Base-by-base conservation (phyloP, 2,329 filamentous ascomycete genomes). In the Exophiala calicioides region DNA sequence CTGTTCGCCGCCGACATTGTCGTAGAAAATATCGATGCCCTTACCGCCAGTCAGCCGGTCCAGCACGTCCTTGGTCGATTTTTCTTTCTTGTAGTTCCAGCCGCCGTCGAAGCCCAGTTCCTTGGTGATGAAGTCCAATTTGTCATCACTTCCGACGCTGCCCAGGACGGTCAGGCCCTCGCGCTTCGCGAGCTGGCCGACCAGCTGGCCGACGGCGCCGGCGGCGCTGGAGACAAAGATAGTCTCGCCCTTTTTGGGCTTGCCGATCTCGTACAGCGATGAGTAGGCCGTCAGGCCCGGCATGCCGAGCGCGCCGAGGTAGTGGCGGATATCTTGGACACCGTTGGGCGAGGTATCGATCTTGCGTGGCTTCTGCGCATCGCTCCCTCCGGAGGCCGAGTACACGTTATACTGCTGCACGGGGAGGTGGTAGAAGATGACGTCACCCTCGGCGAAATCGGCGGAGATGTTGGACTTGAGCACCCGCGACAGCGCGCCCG, bases 21-120 rank as follows among this genome's bases (percentile, higher is more conserved):
- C 86, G 62, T 84, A 90, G 72, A 89, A 89, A 63, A 90, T 88
- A 61, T 94, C 88, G 52, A 94, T 78, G 3, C 88, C 88, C 9
- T 89, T 68, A 3, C 42, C 44, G 0, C 88, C 87, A 0, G 86
- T 86, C 13, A 93, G 75, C 47, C 86, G 77, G 55, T 74, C 68
- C 45, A 94, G 74, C 0, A 86, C 88, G 8, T 84, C 83, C 1
- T 68, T 62, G 0, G 87, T 78, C 8, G 36, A 46, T 57, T 77
- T 79, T 71, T 93, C 87, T 57, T 80, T 90, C 78, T 93, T 91
- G 77, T 94, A 94, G 75, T 94, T 93, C 59, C 91, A 93, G 6
- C 83, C 88, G 12, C 67, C 77, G 60, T 89, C 84, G 62, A 89
- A 90, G 19, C 76, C 75, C 24, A 90, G 76, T 37, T 86, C 81